A percentile compares a stretch with the other conserved stretches of the same genome.
phyloP scores from a whole-genome alignment of 192 early-diverging fungal genomes.

The Coemansia sp. region DNA sequence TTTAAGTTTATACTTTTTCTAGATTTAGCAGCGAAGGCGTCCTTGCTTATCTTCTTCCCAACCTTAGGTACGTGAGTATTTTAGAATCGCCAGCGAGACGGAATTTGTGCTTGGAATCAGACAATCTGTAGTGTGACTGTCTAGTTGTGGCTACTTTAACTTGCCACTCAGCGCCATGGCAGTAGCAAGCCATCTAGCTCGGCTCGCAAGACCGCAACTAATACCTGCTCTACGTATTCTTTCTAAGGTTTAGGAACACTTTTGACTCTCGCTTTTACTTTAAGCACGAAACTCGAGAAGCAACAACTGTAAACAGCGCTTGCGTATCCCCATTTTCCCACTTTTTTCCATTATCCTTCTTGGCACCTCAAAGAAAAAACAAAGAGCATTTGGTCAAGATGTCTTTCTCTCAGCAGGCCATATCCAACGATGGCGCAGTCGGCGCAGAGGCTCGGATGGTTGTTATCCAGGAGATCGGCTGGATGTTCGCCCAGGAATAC shows the following conservation, averaged over 20 bases:
- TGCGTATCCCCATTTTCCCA: conserved; percentile 8
- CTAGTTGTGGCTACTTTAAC: background rate
- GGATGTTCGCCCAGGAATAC: conserved; percentile 94
- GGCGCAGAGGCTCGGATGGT: conserved; percentile 33
- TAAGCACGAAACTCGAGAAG: conserved; percentile 3
- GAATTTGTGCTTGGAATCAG: background rate
- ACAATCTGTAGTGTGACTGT: background rate
- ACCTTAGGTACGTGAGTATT: background rate
- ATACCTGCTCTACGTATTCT: background rate
- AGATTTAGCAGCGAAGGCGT: background rate
- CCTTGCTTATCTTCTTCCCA: background rate
- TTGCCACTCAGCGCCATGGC: background rate
- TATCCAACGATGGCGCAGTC: conserved; percentile 39
- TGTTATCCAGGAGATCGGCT: conserved; percentile 74
- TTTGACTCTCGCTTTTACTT: conserved; percentile 9
- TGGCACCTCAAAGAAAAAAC: background rate
- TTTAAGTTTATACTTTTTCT: background rate
- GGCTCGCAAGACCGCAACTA: background rate
- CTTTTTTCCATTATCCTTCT: conserved; percentile 4
- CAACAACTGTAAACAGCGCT: conserved; percentile 12
- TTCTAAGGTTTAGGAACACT: background rate
- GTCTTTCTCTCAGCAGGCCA: conserved; percentile 42
- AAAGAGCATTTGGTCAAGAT: conserved; percentile 11
- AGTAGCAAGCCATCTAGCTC: background rate
- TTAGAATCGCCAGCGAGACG: background rate